phyloP scores from a whole-genome alignment of 495 filamentous ascomycete genomes.

The Aspergillus wentii region DNA sequence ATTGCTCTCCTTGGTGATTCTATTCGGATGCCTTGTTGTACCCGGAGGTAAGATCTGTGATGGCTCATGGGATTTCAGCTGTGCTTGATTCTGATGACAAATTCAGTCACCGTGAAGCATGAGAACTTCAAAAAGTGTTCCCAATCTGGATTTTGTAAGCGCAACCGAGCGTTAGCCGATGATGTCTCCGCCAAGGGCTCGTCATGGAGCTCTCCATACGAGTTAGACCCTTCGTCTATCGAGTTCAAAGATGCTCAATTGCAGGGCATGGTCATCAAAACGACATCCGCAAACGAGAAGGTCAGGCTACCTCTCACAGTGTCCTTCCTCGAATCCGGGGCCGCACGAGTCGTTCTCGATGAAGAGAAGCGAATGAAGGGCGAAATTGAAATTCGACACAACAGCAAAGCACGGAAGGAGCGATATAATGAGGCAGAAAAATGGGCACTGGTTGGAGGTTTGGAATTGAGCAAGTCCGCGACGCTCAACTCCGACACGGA shows the following conservation, averaged over 20 bases:
- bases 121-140: conserved; percentile 93
- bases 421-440: conserved; percentile 87
- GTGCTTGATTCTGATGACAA: conserved; percentile 12
- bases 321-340: conserved; percentile 83
- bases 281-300: conserved; percentile 55
- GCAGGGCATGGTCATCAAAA: conserved; percentile 74
- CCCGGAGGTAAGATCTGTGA: conserved; percentile 28
- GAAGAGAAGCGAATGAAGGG: conserved; percentile 86
- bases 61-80: too few species aligned
- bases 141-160: conserved; percentile 94
- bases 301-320: conserved; percentile 78
- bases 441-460: conserved; percentile 80
- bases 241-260: conserved; percentile 76
- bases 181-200: conserved; percentile 55
- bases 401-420: conserved; percentile 81
- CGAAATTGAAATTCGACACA: conserved; percentile 80
- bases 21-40: conserved; percentile 34
- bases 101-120: conserved; percentile 77
- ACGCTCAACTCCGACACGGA: conserved; percentile 53
- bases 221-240: conserved; percentile 63
- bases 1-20: conserved; percentile 34
- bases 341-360: conserved; percentile 80
- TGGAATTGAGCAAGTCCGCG: conserved; percentile 63
- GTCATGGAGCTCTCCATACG: conserved; percentile 78
- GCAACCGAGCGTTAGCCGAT: conserved; percentile 87